phyloP scores from a whole-genome alignment of 345 rosid species.

The Eutrema heterophyllum region DNA sequence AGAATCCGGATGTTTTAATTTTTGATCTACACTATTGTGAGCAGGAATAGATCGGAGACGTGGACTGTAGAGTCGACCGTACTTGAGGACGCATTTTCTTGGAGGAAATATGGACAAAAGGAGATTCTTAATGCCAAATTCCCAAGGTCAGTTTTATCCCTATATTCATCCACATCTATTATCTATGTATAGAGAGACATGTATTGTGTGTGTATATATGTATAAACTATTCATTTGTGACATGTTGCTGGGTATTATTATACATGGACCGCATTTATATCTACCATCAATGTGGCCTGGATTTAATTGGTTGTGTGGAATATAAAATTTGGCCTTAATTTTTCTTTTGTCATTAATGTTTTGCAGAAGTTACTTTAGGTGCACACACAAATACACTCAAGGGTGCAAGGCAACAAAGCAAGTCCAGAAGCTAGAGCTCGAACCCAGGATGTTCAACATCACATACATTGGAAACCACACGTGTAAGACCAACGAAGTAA shows the following conservation, averaged over 20 bases:
- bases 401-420: conserved; percentile 80
- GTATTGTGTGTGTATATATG: not conserved
- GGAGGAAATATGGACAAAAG: conserved; percentile 97
- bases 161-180: not conserved
- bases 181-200: not conserved
- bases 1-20: not conserved
- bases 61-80: conserved; percentile 33
- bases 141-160: conserved; percentile 51
- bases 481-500: conserved; percentile 37
- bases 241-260: conserved; percentile 5
- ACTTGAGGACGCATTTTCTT: conserved; percentile 50
- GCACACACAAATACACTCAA: conserved; percentile 64
- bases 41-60: conserved; percentile 50
- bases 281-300: not conserved
- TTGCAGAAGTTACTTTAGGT: conserved; percentile 79
- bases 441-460: conserved; percentile 41
- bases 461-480: conserved; percentile 64
- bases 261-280: conserved; percentile 16
- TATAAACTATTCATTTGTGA: not conserved
- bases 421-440: conserved; percentile 58
- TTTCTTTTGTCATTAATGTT: not conserved
- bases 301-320: conserved; percentile 8
- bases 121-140: conserved; percentile 54
- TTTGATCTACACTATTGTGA: not conserved
- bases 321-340: not conserved